These are phyloP conservation scores for Pichia sporocuriosa DNA, from an alignment of 805 yeast species.

Conservation along the genomic window DNA sequence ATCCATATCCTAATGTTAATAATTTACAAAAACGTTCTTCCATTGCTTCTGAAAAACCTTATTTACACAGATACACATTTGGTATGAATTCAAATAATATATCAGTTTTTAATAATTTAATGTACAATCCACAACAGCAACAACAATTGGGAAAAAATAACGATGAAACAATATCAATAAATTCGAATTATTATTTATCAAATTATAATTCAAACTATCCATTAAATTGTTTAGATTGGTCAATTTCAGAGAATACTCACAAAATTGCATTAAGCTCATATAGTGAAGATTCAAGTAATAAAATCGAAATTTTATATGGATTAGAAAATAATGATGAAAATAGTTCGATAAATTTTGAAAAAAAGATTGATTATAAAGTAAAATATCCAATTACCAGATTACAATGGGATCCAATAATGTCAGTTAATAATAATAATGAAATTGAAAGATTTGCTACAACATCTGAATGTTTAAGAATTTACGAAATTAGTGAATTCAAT, in stretches of 20 bases:
- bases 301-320: slow-evolving; percentile 46
- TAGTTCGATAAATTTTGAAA: slow-evolving; percentile 13
- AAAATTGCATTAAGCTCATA: slow-evolving; percentile 67
- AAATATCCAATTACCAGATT: slow-evolving; percentile 66
- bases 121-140: background rate
- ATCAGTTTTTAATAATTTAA: no score
- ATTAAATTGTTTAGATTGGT: slow-evolving; percentile 48
- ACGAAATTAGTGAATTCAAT: slow-evolving; percentile 18
- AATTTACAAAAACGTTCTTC: slow-evolving; percentile 10
- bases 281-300: slow-evolving; percentile 70
- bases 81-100: no score
- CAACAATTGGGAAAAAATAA: no score
- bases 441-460: slow-evolving; percentile 59
- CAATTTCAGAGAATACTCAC: slow-evolving; percentile 31
- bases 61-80: slow-evolving; percentile 8
- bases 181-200: no score
- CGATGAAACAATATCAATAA: no score
- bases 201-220: slow-evolving; percentile 45
- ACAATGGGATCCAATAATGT: slow-evolving; percentile 60
- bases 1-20: slow-evolving; percentile 3
- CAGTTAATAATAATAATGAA: slow-evolving; percentile 27
- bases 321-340: slow-evolving; percentile 20
- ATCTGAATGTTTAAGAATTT: slow-evolving; percentile 61
- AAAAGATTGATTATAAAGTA: slow-evolving; percentile 25
- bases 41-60: slow-evolving; percentile 14